Evolutionary conservation across 805 yeast species (phyloP).

Genomic region (Kodamaea fukazawae): DNA sequence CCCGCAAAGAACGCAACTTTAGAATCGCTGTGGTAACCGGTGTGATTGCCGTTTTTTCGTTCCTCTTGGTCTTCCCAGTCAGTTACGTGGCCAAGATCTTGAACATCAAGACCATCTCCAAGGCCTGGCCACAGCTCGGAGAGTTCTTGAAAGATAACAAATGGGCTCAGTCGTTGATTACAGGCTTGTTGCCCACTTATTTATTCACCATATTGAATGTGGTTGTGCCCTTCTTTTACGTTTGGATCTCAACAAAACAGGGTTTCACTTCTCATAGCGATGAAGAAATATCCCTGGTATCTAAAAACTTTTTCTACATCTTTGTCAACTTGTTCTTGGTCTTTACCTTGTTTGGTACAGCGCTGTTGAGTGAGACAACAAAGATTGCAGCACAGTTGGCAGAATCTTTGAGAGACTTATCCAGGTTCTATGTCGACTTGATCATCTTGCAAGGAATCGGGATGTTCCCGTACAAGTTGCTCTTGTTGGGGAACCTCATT

Average conservation of each 20-base stretch:
- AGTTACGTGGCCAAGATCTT: conserved; percentile 79
- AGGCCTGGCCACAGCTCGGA: conserved; percentile 82
- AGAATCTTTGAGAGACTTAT: conserved; percentile 70
- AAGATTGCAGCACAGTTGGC: conserved; percentile 86
- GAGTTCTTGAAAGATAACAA: conserved; percentile 57
- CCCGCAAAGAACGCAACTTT: conserved; percentile 66
- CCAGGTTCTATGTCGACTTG: conserved; percentile 87
- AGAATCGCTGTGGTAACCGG: conserved; percentile 64
- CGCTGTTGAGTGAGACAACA: conserved; percentile 85
- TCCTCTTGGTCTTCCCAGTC: conserved; percentile 78
- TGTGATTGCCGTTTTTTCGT: conserved; percentile 64
- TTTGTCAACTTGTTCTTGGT: conserved; percentile 92
- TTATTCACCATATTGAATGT: conserved; percentile 82
- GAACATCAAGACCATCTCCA: conserved; percentile 72
- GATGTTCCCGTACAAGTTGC: conserved; percentile 83
- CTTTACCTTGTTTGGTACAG: conserved; percentile 92
- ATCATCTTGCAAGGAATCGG: conserved; percentile 80
- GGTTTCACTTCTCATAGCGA: conserved; percentile 92
- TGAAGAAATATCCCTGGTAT: conserved; percentile 83
- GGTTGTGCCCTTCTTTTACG: conserved; percentile 80
- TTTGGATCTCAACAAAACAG: conserved; percentile 77
- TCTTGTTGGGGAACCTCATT: conserved; percentile 74
- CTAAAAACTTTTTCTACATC: conserved; percentile 91
- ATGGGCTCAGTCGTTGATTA: conserved; percentile 76
- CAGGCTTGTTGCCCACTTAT: conserved; percentile 89